Conservation (phyloP, 2,329 filamentous ascomycete genomes). For the Alternaria novae-zelandiae region DNA sequence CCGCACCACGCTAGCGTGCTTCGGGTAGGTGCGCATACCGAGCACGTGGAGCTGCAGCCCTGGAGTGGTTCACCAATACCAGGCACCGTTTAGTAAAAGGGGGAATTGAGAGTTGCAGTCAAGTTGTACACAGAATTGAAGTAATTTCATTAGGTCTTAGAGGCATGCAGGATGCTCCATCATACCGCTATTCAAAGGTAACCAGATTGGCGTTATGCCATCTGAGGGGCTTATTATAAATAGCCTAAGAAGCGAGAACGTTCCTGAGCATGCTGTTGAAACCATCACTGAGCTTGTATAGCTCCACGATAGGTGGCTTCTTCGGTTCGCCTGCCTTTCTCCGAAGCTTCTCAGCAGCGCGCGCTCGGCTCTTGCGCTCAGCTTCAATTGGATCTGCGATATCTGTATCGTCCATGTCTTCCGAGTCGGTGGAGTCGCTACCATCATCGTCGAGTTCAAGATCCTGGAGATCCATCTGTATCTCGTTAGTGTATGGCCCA, state of each 20-base stretch:
- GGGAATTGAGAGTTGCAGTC: background rate
- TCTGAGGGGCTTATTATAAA: background rate
- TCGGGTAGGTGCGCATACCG: constrained; percentile 13
- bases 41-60: constrained; percentile 18
- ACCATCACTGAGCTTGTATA: constrained; percentile 78
- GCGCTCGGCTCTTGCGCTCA: constrained; percentile 78
- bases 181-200: background rate
- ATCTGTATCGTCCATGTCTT: constrained; percentile 66
- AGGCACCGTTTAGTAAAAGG: background rate
- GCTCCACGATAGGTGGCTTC: constrained; percentile 80
- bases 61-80: background rate
- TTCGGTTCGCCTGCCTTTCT: constrained; percentile 81
- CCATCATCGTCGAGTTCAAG: constrained; percentile 78
- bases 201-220: background rate
- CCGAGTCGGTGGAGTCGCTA: constrained; percentile 63
- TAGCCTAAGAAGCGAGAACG: constrained; percentile 68
- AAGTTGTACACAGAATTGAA: background rate
- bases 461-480: constrained; percentile 76
- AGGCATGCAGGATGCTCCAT: background rate
- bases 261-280: constrained; percentile 83
- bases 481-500: constrained; percentile 10
- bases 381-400: constrained; percentile 86
- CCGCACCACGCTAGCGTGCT: constrained; percentile 24
- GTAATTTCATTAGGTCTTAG: constrained; percentile 1
- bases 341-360: constrained; percentile 79